Conservation (phyloP, 2,329 filamentous ascomycete genomes). For the Stagonosporopsis vannaccii region DNA sequence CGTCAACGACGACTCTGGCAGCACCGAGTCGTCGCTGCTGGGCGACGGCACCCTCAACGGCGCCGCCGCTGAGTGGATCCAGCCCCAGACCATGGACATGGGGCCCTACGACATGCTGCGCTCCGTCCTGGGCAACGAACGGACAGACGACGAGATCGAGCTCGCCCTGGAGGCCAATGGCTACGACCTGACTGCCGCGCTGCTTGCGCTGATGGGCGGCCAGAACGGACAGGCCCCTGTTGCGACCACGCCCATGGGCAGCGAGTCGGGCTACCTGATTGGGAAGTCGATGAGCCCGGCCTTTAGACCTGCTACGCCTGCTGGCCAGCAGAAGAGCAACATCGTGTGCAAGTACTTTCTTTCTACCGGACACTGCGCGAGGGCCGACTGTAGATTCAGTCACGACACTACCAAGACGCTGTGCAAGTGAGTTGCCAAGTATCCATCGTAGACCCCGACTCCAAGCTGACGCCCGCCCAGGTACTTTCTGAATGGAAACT, state of each 20-base stretch:
- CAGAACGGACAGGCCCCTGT: slow-evolving; percentile 62
- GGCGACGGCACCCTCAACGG: slow-evolving; percentile 76
- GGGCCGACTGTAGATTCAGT: slow-evolving; percentile 95
- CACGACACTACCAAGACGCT: slow-evolving; percentile 95
- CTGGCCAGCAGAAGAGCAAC: slow-evolving; percentile 78
- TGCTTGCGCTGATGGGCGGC: slow-evolving; percentile 85
- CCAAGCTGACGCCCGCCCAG: slow-evolving; percentile 56
- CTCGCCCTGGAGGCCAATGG: slow-evolving; percentile 85
- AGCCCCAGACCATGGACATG: slow-evolving; percentile 81
- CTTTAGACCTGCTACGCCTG: slow-evolving; percentile 76
- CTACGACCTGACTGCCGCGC: slow-evolving; percentile 92
- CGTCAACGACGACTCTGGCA: slow-evolving; percentile 83
- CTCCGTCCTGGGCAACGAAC: slow-evolving; percentile 87
- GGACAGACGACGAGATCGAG: slow-evolving; percentile 93
- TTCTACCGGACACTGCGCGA: slow-evolving; percentile 91
- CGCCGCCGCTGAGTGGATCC: slow-evolving; percentile 80
- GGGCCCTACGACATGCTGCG: slow-evolving; percentile 97
- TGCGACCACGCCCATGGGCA: slow-evolving; percentile 51
- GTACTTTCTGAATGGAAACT: slow-evolving; percentile 96
- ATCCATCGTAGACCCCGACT: no score
- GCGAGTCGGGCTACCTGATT: slow-evolving; percentile 75
- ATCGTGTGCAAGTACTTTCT: slow-evolving; percentile 98
- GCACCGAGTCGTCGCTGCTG: slow-evolving; percentile 76
- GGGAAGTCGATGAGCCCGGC: slow-evolving; percentile 86
- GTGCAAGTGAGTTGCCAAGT: slow-evolving; percentile 97